Conservation (phyloP, 495 filamentous ascomycete species). For the Chlorociboria aeruginascens region DNA sequence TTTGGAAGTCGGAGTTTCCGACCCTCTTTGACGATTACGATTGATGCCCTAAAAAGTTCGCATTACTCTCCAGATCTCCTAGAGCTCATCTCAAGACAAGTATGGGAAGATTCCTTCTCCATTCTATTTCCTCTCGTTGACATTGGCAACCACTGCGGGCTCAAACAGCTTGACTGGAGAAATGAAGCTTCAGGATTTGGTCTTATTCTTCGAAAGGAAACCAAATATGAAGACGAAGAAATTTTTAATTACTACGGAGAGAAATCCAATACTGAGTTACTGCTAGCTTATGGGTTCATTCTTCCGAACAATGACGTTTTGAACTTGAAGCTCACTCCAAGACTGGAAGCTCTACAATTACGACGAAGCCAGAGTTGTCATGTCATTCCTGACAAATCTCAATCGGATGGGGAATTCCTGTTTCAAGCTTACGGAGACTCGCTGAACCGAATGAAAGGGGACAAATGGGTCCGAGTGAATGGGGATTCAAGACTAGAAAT, state of each 20-base stretch:
- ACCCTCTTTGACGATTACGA: conserved; percentile 25
- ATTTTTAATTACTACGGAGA: conserved; percentile 14
- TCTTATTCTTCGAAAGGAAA: conserved; percentile 8
- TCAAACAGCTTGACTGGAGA: conserved; percentile 31
- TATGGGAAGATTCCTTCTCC: conserved; percentile 23
- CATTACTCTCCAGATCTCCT: conserved; percentile 1
- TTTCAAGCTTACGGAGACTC: background rate
- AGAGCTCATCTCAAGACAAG: conserved; percentile 28
- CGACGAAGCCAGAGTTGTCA: conserved; percentile 10
- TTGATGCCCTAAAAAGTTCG: conserved; percentile 4
- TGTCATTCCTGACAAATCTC: background rate
- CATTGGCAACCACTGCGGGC: conserved; percentile 38
- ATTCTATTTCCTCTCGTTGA: conserved; percentile 40
- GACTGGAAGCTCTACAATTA: background rate
- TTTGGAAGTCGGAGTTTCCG: conserved; percentile 43
- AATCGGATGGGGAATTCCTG: conserved; percentile 10
- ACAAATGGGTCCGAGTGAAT: background rate
- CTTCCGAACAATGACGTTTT: conserved; percentile 23
- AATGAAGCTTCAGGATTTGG: conserved; percentile 14
- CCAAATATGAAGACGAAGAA: too few species aligned
- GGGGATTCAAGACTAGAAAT: background rate
- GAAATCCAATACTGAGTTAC: conserved; percentile 36
- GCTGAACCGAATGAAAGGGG: background rate
- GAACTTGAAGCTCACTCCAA: conserved; percentile 13
- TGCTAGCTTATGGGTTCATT: conserved; percentile 41